Conservation (phyloP, 1,284 basidiomycete species). For the Cystobasidium slooffiae region DNA sequence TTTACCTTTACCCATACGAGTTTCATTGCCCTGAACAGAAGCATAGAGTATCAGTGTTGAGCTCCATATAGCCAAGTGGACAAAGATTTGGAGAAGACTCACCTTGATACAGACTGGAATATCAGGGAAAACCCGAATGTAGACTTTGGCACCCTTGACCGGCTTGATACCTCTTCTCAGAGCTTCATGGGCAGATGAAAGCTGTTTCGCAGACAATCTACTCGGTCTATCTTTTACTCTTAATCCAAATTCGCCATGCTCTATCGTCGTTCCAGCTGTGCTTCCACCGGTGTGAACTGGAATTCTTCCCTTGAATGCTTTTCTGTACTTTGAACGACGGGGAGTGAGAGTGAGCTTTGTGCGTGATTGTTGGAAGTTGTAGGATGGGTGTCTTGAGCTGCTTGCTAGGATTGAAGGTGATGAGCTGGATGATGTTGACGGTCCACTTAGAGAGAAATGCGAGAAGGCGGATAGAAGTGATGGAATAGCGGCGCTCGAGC, state of each 20-base stretch:
- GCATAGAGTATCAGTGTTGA: not conserved
- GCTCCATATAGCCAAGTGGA: not conserved
- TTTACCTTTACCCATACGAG: constrained; percentile 99
- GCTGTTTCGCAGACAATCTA: constrained; percentile 87
- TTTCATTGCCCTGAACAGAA: constrained; percentile 81
- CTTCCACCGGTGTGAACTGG: constrained; percentile 71
- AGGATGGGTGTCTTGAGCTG: constrained; percentile 9
- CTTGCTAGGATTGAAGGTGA: not conserved
- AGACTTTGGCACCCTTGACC: constrained; percentile 84
- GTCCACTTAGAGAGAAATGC: constrained; percentile 11
- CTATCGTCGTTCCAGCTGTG: constrained; percentile 88
- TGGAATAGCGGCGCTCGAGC: not conserved
- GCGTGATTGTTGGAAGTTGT: constrained; percentile 45
- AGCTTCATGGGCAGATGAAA: constrained; percentile 82
- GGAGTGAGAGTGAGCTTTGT: constrained; percentile 51
- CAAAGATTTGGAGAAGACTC: constrained; percentile 45
- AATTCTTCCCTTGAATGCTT: constrained; percentile 52
- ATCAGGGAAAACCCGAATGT: constrained; percentile 82
- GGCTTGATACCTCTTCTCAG: constrained; percentile 89
- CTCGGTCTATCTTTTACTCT: constrained; percentile 77
- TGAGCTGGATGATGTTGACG: not conserved
- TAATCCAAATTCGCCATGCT: constrained; percentile 89
- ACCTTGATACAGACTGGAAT: constrained; percentile 97
- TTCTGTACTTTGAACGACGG: constrained; percentile 52
- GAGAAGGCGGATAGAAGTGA: constrained; percentile 16